Base-by-base conservation (phyloP, 345 rosid genomes). In the Ailanthus altissimus region DNA sequence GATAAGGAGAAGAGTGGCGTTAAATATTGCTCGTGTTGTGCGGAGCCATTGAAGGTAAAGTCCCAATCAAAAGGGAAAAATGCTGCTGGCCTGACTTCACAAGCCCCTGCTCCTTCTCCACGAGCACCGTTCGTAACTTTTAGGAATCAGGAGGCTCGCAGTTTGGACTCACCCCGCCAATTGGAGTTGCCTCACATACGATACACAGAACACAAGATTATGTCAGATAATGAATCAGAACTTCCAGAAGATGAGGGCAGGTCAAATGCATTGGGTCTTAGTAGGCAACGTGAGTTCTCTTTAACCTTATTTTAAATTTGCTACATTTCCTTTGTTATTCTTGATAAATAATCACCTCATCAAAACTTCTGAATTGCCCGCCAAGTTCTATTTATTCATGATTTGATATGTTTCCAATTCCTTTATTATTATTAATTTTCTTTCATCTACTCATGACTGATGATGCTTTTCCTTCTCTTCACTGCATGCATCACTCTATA, bases 21-120 rank as follows among this genome's bases (percentile, higher is more conserved):
- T 25, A 81, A 82, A 5, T 49, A 78, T 67, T 93, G 97, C 66
- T 83, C 88, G 0, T 93, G 99, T n/a, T 95, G 97, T 54, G 90
- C 94, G n/a, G 84, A 80, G 78, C 85, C 86, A 53, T 75, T 92
- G 89, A 93, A 90, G 82, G 61, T 79, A 14, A 89, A 82, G 75
- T 62, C 86, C n/a, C 47, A 77, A 8, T 36, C 76, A 0, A 89
- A 81, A 71, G 86, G 79, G 18, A 88, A 79, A 70, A 79, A 58
- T 63, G 18, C 73, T 2, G 77, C 73, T 2, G 77, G 76, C 72
- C 23, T 76, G 0, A 18, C 79, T 50, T 79, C 91, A 74, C 81
- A 79, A 25, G 95, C 91, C 72, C 94, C 94, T 4, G 74, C 93
- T 74, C 92, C 98, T 40, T 88, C 98, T 72, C 98, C 97, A 4